A percentile compares a stretch with the other conserved stretches of the same genome.
Evolutionary conservation across 495 filamentous ascomycete species (phyloP).

Genomic region (Xylaria cubensis): DNA sequence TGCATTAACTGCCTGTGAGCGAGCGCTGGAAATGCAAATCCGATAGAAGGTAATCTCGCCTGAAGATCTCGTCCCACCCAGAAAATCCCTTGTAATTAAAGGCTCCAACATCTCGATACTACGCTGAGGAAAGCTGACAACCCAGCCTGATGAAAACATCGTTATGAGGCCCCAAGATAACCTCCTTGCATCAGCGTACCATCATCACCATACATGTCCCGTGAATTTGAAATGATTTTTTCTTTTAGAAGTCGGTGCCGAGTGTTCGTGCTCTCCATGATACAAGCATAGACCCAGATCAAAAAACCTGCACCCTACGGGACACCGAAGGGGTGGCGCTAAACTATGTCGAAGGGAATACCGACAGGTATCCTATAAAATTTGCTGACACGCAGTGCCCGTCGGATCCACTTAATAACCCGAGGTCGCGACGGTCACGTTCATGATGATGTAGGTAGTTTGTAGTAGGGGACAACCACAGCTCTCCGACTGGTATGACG

Average conservation of each 20-base stretch:
- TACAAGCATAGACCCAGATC: constrained; percentile 21
- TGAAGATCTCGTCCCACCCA: constrained; percentile 41
- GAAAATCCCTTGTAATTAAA: constrained; percentile 39
- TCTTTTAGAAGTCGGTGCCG: constrained; percentile 9
- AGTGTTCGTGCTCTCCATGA: constrained; percentile 13
- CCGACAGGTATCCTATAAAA: neutral
- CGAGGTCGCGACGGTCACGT: neutral
- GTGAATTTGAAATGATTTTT: neutral
- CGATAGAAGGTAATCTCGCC: constrained; percentile 41
- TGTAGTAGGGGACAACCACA: neutral
- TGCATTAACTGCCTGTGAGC: neutral
- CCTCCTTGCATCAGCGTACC: constrained; percentile 7
- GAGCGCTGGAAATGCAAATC: constrained; percentile 37
- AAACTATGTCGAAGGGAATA: neutral
- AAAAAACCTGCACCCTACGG: neutral
- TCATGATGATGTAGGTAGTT: neutral
- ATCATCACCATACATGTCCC: neutral
- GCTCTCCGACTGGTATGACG: neutral
- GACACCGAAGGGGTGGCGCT: constrained; percentile 16
- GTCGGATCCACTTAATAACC: neutral
- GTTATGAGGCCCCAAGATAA: neutral
- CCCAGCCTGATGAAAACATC: neutral
- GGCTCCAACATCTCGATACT: neutral
- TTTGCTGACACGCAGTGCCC: neutral
- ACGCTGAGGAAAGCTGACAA: neutral